Evolutionary conservation across 1,139 yeast species (phyloP), one percentile per base, ranked within the genome.

Genomic region (Yamadazyma triangularis): DNA sequence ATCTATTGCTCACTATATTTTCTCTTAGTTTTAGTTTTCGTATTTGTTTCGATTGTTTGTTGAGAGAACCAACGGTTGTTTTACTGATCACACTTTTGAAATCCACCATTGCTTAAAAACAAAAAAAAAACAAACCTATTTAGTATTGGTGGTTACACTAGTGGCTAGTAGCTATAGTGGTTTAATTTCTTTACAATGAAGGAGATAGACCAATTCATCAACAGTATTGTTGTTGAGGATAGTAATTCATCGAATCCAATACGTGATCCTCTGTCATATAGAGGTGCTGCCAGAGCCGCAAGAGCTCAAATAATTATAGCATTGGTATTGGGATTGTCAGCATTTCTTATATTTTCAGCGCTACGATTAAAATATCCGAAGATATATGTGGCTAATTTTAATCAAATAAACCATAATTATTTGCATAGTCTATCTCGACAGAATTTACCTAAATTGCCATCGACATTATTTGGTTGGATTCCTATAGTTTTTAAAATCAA

Each of bases 401-500:
- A 64, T 50, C 55, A 55, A 26, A 47, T 60, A 53, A 53, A 76
- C 52, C 41, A 54, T 44, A 50, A 70, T 56, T 48, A 64, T 47
- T 37, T 74, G 40, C 70, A 77, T 56, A 53, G 68, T 40, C 42
- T 70, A 32, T 50, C 69, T 37, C 38, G 73, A 42, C 56, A 65
- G 45, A 51, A 59, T 44, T 48, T 64, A 28, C 68, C 71, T 12
- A 43, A 47, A 34, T 48, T 62, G 24, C 73, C 70, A 14, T 25
- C 27, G 13, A 69, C 85, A 4, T 50, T 84, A 14, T 79, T 88
- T 46, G 87, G 91, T 1, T 89, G 96, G 96, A 64, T 89, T 6
- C 72, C 79, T 1, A 73, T 77, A 0, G 60, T 89, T 12, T 76
- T 74, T 51, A 58, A 57, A 12, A 77, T 88, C 12, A 68, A 71